phyloP scores from a whole-genome alignment of 202 grass and related monocot genomes.

The Schoenoplectus triqueter region DNA sequence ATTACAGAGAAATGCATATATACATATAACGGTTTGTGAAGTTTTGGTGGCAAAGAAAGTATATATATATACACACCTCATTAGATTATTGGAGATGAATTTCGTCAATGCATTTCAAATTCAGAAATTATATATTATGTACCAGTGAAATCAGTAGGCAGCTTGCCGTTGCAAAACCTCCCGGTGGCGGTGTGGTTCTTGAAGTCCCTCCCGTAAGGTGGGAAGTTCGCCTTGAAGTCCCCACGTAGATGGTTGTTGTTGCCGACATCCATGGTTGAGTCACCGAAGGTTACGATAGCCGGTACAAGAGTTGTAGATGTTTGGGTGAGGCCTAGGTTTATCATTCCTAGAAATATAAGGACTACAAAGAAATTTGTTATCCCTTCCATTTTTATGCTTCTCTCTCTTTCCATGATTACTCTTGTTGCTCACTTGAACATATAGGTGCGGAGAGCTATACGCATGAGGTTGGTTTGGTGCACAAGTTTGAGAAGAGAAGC shows the following conservation, averaged over 20 bases:
- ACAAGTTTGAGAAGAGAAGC: not conserved
- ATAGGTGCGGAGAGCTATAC: not conserved
- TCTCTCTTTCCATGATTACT: not conserved
- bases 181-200: constrained; percentile 52
- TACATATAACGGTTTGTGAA: not conserved
- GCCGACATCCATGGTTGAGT: constrained; percentile 81
- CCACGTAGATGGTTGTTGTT: constrained; percentile 79
- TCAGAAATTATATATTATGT: not conserved
- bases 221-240: constrained; percentile 66
- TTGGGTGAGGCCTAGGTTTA: constrained; percentile 2
- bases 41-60: not conserved
- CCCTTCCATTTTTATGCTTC: constrained; percentile 31
- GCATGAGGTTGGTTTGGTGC: not conserved
- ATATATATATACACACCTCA: not conserved
- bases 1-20: not conserved
- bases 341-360: constrained; percentile 13
- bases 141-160: constrained; percentile 85
- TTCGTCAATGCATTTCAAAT: not conserved
- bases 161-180: constrained; percentile 88
- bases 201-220: constrained; percentile 47
- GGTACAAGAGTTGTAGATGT: constrained; percentile 51
- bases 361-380: not conserved
- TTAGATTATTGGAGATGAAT: not conserved
- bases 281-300: constrained; percentile 73
- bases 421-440: not conserved